These are phyloP conservation scores for Pyracantha coccinea DNA, from an alignment of 331 rosid species.

Conservation along the genomic window DNA sequence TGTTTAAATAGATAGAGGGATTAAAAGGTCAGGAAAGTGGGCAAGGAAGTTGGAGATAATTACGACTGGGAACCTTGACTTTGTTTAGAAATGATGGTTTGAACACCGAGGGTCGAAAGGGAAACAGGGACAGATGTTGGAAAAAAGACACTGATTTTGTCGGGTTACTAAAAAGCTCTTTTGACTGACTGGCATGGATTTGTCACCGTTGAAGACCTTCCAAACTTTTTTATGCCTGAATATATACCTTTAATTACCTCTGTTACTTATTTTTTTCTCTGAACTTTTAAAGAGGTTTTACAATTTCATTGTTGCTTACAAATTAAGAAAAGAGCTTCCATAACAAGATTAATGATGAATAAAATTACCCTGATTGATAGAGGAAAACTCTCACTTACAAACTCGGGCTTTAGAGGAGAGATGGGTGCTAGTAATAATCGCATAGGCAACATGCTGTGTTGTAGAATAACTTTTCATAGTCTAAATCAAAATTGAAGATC, in stretches of 20 bases:
- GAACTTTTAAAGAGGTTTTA: not conserved
- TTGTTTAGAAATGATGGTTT: conserved; percentile 36
- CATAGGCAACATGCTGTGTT: not conserved
- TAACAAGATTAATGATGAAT: not conserved
- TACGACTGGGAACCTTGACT: conserved; percentile 55
- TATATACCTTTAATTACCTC: too few relatives aligned
- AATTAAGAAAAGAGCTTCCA: not conserved
- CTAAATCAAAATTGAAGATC: not conserved
- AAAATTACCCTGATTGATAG: not conserved
- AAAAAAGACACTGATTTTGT: conserved; percentile 65
- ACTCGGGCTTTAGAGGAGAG: not conserved
- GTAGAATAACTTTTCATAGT: not conserved
- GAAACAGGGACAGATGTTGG: conserved; percentile 69
- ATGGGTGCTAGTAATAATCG: not conserved
- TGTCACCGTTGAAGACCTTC: conserved; percentile 50
- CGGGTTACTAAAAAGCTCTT: conserved; percentile 62
- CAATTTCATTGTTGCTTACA: not conserved
- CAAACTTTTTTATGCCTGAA: conserved; percentile 4
- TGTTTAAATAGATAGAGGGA: conserved; percentile 41
- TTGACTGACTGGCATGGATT: conserved; percentile 41
- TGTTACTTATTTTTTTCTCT: too few relatives aligned
- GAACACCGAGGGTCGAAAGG: conserved; percentile 57
- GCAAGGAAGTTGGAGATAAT: conserved; percentile 27
- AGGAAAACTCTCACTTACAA: not conserved
- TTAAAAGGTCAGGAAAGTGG: conserved; percentile 10